Evolutionary conservation across 768 basidiomycete genomes (phyloP).

Genomic region (Lactarius akahatsu): DNA sequence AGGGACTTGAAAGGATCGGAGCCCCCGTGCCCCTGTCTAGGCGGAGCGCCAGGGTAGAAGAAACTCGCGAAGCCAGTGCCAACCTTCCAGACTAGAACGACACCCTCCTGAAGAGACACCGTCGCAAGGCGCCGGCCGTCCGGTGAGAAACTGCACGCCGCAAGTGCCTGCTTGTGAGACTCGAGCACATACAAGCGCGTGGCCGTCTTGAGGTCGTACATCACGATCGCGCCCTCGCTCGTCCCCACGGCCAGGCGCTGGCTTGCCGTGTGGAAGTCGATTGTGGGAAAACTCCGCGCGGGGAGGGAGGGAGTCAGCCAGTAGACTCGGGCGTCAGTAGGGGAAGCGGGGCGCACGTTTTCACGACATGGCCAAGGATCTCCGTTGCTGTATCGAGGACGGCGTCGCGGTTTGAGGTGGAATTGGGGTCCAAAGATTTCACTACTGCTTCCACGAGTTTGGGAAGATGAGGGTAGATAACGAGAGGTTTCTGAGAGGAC

Average conservation of each 20-base stretch:
- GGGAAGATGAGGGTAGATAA: constrained; percentile 81
- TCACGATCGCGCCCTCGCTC: constrained; percentile 87
- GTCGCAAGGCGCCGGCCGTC: constrained; percentile 91
- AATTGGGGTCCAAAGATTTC: constrained; percentile 93
- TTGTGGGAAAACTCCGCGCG: constrained; percentile 70
- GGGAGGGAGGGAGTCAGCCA: not conserved
- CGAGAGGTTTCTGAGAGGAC: constrained; percentile 66
- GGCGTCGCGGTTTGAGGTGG: constrained; percentile 70
- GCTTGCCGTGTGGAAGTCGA: constrained; percentile 87
- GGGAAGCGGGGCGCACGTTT: constrained; percentile 56
- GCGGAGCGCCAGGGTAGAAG: constrained; percentile 88
- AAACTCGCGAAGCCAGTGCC: constrained; percentile 86
- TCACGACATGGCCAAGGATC: constrained; percentile 92
- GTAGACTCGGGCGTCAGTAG: not conserved
- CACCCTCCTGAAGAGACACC: constrained; percentile 78
- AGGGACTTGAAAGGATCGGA: constrained; percentile 87
- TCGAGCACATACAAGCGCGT: constrained; percentile 94
- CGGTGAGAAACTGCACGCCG: constrained; percentile 88
- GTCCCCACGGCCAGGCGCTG: constrained; percentile 94
- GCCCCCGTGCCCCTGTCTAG: constrained; percentile 80
- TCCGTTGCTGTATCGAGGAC: constrained; percentile 91
- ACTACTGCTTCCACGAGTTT: constrained; percentile 92
- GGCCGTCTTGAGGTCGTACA: constrained; percentile 97
- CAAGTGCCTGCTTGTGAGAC: constrained; percentile 77
- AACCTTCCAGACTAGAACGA: constrained; percentile 93